Evolutionary conservation across 2,329 filamentous ascomycete genomes (phyloP), one percentile per base, ranked within the genome.

Genomic region (Exophiala sp.): DNA sequence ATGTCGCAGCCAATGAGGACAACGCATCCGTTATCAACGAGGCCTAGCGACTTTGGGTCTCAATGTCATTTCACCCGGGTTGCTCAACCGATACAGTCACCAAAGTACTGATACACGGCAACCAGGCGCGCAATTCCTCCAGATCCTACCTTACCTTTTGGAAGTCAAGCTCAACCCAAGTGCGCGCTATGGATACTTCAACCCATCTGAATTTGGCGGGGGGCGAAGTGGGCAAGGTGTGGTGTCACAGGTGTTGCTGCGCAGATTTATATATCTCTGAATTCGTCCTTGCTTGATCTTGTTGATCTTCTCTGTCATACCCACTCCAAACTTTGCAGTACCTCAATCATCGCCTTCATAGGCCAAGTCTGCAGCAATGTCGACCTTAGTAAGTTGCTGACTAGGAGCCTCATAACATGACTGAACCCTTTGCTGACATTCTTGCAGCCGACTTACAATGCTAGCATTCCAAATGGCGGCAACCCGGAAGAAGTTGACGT

Each of bases 401-500:
- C 8, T 29, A 36, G 9, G 14, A 16, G 14, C 29, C 21, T 33
- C 29, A 5, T 1, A 39, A 8, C 40, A 47, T 33, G 24, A 34
- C n/a, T n/a, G 34, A 14, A 48, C 5, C 18, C 10, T 8, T 29
- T 12, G 24, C 47, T 47, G 38, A 50, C 29, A 12, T 36, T 11
- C 29, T 18, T 43, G 21, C 44, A 59, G 57, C 57, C 57, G 6
- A 45, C 40, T 35, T 73, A 67, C 62, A 68, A 72, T 56, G 58
- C 62, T 24, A 70, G 68, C 24, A 63, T 61, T 49, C 79, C 81
- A 16, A 75, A 76, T 57, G 81, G 82, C 34, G 81, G 82, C 50
- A 72, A 84, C 61, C 74, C 79, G 2, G 65, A 76, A 8, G 64
- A 72, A 33, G 72, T 79, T 10, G 76, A 84, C 64, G 77, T 82